These are phyloP conservation scores for Cryptococcus hybrid DNA, from an alignment of 1,284 basidiomycete species.

Conservation along the genomic window DNA sequence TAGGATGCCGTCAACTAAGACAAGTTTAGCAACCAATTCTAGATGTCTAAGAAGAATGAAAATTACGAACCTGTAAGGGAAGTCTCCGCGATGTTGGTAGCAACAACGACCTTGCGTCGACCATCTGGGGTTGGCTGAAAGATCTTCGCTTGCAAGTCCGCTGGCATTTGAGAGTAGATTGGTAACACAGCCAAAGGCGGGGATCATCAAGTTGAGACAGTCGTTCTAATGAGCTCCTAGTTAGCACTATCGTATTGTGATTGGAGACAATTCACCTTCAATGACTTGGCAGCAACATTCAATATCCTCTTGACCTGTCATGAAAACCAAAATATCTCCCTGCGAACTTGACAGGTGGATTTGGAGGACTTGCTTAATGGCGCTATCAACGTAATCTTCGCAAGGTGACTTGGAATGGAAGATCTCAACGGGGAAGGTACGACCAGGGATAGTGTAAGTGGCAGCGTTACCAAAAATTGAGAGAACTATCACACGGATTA, in stretches of 20 bases:
- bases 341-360: conserved; percentile 93
- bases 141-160: conserved; percentile 97
- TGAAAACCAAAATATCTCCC: conserved; percentile 97
- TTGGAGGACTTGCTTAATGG: conserved; percentile 95
- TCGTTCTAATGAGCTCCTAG: conserved; percentile 62
- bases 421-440: conserved; percentile 97
- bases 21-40: not conserved
- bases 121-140: conserved; percentile 95
- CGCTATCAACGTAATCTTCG: conserved; percentile 97
- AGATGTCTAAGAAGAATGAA: not conserved
- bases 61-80: conserved; percentile 73
- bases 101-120: conserved; percentile 92
- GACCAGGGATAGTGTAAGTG: conserved; percentile 93
- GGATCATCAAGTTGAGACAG: conserved; percentile 88
- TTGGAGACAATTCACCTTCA: conserved; percentile 58
- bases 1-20: conserved; percentile 88
- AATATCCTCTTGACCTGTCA: conserved; percentile 99
- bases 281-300: conserved; percentile 91
- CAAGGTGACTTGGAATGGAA: conserved; percentile 96
- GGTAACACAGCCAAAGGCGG: conserved; percentile 82
- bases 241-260: no score
- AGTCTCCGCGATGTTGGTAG: conserved; percentile 99
- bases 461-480: conserved; percentile 88
- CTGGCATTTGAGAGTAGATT: conserved; percentile 99
- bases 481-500: conserved; percentile 65